Evolutionary conservation across 2,329 filamentous ascomycete species (phyloP).

Genomic region (Fusarium annulatum): DNA sequence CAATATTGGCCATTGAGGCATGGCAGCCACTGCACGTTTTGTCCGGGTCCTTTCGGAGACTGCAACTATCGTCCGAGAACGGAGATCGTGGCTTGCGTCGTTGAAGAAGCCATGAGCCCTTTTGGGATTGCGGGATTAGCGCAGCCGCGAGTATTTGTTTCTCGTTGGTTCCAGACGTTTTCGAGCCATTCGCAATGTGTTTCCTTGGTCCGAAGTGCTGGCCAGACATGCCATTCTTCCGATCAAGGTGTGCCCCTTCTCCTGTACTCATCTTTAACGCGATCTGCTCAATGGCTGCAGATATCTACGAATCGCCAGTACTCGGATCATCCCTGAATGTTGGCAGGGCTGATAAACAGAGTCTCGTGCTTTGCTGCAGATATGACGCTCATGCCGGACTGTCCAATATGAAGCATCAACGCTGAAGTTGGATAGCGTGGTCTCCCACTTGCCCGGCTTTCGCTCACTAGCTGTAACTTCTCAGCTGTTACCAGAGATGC

Average conservation of each 20-base stretch:
- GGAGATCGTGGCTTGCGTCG: conserved; percentile 43
- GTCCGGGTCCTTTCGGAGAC: conserved; percentile 16
- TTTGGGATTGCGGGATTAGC: conserved; percentile 48
- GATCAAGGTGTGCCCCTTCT: conserved; percentile 14
- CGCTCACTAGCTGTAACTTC: conserved; percentile 18
- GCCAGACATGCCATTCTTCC: conserved; percentile 1
- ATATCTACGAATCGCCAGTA: conserved; percentile 15
- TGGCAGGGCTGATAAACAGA: conserved; percentile 35
- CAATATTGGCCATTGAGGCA: conserved; percentile 36
- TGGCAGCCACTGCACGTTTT: conserved; percentile 38
- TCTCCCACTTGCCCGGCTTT: conserved; percentile 1
- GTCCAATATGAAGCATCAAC: conserved; percentile 13
- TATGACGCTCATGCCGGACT: conserved; percentile 11
- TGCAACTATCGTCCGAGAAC: conserved; percentile 37
- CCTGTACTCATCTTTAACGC: conserved; percentile 7
- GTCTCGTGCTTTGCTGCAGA: conserved; percentile 2
- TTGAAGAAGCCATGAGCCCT: conserved; percentile 14
- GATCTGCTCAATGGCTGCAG: conserved; percentile 23
- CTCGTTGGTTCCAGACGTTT: conserved; percentile 37
- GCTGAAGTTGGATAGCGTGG: conserved; percentile 8
- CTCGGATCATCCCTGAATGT: neutral
- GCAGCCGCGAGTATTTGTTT: conserved; percentile 37
- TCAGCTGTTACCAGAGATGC: conserved; percentile 1
- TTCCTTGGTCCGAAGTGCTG: conserved; percentile 1
- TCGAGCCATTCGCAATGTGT: conserved; percentile 21